A percentile compares a stretch with the other conserved stretches of the same genome.
These are phyloP conservation scores for Colletotrichum sp. DNA, from an alignment of 2,329 filamentous ascomycete species.

Conservation along the genomic window DNA sequence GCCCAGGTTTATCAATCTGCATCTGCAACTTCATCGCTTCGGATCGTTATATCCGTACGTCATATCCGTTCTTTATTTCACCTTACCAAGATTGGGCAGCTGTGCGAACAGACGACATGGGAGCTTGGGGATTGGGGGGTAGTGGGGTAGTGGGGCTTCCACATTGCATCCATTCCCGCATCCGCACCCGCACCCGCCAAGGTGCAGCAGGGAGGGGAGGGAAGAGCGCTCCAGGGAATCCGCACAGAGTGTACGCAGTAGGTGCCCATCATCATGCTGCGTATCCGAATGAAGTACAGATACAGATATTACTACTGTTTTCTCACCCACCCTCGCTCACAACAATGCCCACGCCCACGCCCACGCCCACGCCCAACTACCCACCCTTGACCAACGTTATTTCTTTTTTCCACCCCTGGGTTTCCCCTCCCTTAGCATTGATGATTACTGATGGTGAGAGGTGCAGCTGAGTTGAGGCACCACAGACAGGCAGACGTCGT, in stretches of 20 bases:
- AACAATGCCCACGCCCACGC: neutral
- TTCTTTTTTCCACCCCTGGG: neutral
- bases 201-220: neutral
- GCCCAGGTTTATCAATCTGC: neutral
- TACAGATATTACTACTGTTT: neutral
- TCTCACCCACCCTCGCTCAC: neutral
- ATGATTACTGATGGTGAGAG: neutral
- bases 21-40: neutral
- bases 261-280: neutral
- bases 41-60: neutral
- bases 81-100: conserved; percentile 6
- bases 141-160: neutral
- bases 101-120: conserved; percentile 11
- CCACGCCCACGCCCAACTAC: neutral
- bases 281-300: neutral
- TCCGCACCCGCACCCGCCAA: neutral
- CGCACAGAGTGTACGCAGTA: neutral
- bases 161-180: neutral
- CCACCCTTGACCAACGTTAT: neutral
- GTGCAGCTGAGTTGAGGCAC: neutral
- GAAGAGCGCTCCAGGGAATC: neutral
- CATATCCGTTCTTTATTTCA: neutral
- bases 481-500: neutral
- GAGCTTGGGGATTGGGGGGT: neutral
- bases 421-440: neutral